phyloP scores from a whole-genome alignment of 306 rosid genomes.

The Cicer arietinum region DNA sequence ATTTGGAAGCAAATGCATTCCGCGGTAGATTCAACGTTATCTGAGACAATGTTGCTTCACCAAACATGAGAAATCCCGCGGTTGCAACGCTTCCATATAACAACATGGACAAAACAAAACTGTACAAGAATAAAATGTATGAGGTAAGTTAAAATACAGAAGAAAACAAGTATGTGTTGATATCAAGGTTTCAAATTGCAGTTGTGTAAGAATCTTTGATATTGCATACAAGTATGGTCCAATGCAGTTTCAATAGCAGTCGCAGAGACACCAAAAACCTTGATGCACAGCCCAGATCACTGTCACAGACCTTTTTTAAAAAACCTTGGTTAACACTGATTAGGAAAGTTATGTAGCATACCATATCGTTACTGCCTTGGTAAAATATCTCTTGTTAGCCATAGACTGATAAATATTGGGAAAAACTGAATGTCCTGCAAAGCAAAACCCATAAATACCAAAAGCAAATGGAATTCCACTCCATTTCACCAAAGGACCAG shows the following conservation, averaged over 20 bases:
- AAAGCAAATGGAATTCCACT: conserved; percentile 78
- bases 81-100: conserved; percentile 68
- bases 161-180: background rate
- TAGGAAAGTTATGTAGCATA: conserved; percentile 47
- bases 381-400: conserved; percentile 75
- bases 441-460: conserved; percentile 83
- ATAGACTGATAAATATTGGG: conserved; percentile 87
- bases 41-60: conserved; percentile 67
- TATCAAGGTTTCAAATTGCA: conserved; percentile 5
- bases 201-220: background rate
- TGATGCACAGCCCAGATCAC: background rate
- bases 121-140: conserved; percentile 44
- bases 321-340: background rate
- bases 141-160: conserved; percentile 9
- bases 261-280: background rate
- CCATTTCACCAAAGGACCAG: conserved; percentile 60
- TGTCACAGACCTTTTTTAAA: background rate
- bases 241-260: background rate
- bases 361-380: conserved; percentile 58
- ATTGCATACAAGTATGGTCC: background rate
- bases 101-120: conserved; percentile 63
- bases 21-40: conserved; percentile 78
- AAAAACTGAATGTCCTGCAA: conserved; percentile 80
- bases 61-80: conserved; percentile 80
- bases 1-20: conserved; percentile 57